Evolutionary conservation across 441 rosid genomes (phyloP).

Genomic region (Theobroma grandiflorum): DNA sequence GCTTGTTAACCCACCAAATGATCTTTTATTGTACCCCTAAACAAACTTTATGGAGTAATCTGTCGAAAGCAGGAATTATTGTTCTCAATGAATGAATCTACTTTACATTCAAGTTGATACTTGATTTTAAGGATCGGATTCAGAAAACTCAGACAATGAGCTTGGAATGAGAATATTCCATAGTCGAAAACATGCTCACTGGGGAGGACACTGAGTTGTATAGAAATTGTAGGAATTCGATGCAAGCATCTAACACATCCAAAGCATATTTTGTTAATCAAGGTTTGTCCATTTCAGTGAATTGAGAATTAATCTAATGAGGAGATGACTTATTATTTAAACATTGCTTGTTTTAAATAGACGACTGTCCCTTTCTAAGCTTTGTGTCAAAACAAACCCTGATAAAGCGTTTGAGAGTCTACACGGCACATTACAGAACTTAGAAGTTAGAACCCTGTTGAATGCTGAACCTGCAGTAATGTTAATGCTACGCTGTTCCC

Average conservation of each 20-base stretch:
- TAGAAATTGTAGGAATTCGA: background rate
- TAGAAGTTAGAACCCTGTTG: too few relatives aligned
- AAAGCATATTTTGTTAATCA: background rate
- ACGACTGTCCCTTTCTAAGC: background rate
- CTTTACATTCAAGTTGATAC: background rate
- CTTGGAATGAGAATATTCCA: background rate
- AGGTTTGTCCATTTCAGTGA: background rate
- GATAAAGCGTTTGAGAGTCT: too few relatives aligned
- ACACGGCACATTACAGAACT: background rate
- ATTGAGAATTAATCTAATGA: background rate
- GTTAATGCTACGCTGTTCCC: too few relatives aligned
- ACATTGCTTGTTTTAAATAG: background rate
- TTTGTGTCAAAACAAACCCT: background rate
- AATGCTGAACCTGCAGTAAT: too few relatives aligned
- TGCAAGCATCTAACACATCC: too few relatives aligned
- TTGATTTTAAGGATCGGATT: background rate
- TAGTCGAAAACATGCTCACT: too few relatives aligned
- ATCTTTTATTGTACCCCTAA: background rate
- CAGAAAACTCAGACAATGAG: background rate
- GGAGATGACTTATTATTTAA: background rate
- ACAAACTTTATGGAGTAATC: background rate
- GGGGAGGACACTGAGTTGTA: too few relatives aligned
- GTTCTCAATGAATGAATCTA: background rate
- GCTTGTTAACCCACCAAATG: background rate
- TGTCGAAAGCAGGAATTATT: background rate